Percentiles rank a stretch among this genome's conserved stretches.
Conservation (phyloP, 2,329 filamentous ascomycete genomes). For the Tothia fuscella region DNA sequence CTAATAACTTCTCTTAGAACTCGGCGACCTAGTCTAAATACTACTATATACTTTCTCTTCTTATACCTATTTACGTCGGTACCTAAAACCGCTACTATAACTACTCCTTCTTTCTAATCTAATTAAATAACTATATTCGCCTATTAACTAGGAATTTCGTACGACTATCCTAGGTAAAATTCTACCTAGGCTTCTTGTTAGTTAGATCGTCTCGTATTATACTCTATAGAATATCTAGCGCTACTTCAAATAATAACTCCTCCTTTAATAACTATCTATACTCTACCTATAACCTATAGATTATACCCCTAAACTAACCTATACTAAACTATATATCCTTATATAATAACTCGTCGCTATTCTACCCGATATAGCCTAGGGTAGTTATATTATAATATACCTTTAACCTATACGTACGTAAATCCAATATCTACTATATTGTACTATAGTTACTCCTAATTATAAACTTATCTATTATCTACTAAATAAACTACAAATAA, state of each 20-base stretch:
- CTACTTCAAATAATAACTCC: constrained; percentile 13
- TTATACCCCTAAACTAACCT: constrained; percentile 12
- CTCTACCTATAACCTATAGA: constrained; percentile 13
- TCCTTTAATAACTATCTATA: constrained; percentile 7
- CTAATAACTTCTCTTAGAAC: constrained; percentile 16
- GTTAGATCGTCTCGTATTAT: constrained; percentile 11
- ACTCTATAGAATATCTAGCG: background rate
- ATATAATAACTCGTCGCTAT: constrained; percentile 11
- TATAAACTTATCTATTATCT: constrained; percentile 15
- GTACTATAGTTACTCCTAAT: constrained; percentile 12
- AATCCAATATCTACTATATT: constrained; percentile 15
- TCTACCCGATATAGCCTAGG: constrained; percentile 9
- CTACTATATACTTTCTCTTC: constrained; percentile 8
- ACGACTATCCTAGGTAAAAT: constrained; percentile 11
- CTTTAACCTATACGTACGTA: constrained; percentile 12
- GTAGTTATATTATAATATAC: constrained; percentile 10
- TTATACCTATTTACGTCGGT: background rate
- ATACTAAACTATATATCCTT: constrained; percentile 14
- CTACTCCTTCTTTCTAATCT: constrained; percentile 6
- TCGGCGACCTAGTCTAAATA: constrained; percentile 10
- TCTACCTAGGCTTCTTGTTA: constrained; percentile 8
- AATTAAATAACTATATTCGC: constrained; percentile 8
- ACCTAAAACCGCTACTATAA: constrained; percentile 9
- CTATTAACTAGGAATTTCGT: constrained; percentile 10
- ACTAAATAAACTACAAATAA: constrained; percentile 15